phyloP scores from a whole-genome alignment of 106 monocot species.

The Phalaenopsis aphrodite region DNA sequence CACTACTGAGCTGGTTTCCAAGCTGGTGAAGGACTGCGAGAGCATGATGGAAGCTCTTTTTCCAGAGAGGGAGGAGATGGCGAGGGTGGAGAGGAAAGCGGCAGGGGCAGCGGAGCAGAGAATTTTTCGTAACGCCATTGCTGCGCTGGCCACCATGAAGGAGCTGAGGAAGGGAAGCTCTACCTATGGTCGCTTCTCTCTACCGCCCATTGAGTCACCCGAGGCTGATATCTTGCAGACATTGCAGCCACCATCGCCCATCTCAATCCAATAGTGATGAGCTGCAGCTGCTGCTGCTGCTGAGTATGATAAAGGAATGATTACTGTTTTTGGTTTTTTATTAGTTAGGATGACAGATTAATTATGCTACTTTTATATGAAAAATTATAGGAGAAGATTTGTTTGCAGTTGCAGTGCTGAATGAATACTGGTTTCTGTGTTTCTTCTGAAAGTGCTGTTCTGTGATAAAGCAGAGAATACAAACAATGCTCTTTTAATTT shows the following conservation, averaged over 20 bases:
- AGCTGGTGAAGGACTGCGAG: conserved; percentile 77
- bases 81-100: neutral
- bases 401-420: neutral
- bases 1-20: conserved; percentile 72
- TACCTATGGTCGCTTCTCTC: conserved; percentile 69
- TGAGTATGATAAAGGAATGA: neutral
- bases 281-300: neutral
- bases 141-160: conserved; percentile 63
- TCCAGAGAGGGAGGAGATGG: conserved; percentile 4
- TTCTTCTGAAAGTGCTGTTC: neutral
- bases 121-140: conserved; percentile 59
- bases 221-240: conserved; percentile 34
- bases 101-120: conserved; percentile 24
- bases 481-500: neutral
- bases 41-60: conserved; percentile 50
- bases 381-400: neutral
- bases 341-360: neutral
- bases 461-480: neutral
- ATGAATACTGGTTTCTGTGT: neutral
- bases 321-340: neutral
- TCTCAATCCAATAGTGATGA: conserved; percentile 21
- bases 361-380: no score
- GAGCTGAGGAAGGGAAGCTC: conserved; percentile 82
- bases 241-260: conserved; percentile 28
- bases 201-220: conserved; percentile 55